phyloP scores from a whole-genome alignment of 2,329 filamentous ascomycete genomes.

The Lojkania enalia region DNA sequence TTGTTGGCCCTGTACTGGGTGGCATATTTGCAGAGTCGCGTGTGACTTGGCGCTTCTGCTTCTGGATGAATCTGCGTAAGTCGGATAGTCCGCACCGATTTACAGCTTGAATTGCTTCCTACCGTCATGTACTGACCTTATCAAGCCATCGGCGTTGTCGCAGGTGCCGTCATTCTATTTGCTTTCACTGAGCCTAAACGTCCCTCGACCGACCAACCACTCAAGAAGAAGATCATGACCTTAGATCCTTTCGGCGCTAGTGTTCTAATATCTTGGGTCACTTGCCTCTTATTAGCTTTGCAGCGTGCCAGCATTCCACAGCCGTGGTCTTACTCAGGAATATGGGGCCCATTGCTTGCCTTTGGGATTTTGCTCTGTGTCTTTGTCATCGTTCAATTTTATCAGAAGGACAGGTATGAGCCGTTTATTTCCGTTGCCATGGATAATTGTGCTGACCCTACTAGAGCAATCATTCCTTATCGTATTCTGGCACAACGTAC shows the following conservation, averaged over 20 bases:
- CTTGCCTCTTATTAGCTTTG: slow-evolving; percentile 50
- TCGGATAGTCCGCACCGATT: not conserved
- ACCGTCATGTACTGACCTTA: not conserved
- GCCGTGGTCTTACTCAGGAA: slow-evolving; percentile 28
- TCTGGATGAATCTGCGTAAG: slow-evolving; percentile 34
- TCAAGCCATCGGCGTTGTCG: slow-evolving; percentile 3
- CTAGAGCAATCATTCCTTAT: slow-evolving; percentile 43
- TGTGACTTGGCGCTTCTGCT: slow-evolving; percentile 35
- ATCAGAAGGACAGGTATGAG: slow-evolving; percentile 6
- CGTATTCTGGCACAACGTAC: slow-evolving; percentile 45
- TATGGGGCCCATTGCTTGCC: slow-evolving; percentile 43
- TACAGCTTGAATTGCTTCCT: not conserved
- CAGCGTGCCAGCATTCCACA: slow-evolving; percentile 46
- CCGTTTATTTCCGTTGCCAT: not conserved
- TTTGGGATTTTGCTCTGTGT: slow-evolving; percentile 1
- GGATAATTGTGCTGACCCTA: slow-evolving; percentile 31
- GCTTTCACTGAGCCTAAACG: slow-evolving; percentile 30
- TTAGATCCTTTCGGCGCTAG: slow-evolving; percentile 50
- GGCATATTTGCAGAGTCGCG: slow-evolving; percentile 38
- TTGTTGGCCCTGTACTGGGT: slow-evolving; percentile 44
- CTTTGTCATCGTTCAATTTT: slow-evolving; percentile 5
- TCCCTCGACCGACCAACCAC: slow-evolving; percentile 28
- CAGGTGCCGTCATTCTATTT: slow-evolving; percentile 36
- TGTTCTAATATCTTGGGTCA: slow-evolving; percentile 42
- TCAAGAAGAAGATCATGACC: slow-evolving; percentile 44